phyloP scores from a whole-genome alignment of 139 green algal species.

The Volvox reticuliferus region DNA sequence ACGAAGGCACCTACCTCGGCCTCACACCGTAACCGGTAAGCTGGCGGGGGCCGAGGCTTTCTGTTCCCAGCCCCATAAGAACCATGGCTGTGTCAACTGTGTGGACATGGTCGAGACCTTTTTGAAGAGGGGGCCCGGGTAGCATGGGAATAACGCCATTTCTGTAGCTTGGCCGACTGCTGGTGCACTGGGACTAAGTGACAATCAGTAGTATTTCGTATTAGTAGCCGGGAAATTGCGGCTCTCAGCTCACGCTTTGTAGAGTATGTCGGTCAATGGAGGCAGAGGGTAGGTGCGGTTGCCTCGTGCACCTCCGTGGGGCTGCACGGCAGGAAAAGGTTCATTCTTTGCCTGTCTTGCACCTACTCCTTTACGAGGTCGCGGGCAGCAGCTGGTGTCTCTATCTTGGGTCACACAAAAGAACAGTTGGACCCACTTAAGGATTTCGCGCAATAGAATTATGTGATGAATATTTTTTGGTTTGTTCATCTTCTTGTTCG shows the following conservation, averaged over 20 bases:
- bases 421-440: background rate
- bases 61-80: too few species aligned
- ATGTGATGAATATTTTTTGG: background rate
- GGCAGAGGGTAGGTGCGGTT: conserved; percentile 6
- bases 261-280: background rate
- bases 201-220: background rate
- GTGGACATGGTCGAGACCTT: background rate
- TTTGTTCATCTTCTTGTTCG: background rate
- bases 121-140: background rate
- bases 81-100: background rate
- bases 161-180: background rate
- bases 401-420: background rate
- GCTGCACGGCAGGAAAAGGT: background rate
- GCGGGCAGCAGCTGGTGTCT: background rate
- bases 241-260: too few species aligned
- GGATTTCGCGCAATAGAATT: background rate
- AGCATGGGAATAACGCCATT: background rate
- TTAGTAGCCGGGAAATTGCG: too few species aligned
- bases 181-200: too few species aligned
- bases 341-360: background rate
- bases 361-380: background rate
- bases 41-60: background rate
- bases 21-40: background rate
- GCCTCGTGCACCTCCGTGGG: background rate
- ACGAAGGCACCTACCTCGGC: conserved; percentile 8